phyloP scores from a whole-genome alignment of 192 early-diverging fungal genomes.

The Coemansia sp. region DNA sequence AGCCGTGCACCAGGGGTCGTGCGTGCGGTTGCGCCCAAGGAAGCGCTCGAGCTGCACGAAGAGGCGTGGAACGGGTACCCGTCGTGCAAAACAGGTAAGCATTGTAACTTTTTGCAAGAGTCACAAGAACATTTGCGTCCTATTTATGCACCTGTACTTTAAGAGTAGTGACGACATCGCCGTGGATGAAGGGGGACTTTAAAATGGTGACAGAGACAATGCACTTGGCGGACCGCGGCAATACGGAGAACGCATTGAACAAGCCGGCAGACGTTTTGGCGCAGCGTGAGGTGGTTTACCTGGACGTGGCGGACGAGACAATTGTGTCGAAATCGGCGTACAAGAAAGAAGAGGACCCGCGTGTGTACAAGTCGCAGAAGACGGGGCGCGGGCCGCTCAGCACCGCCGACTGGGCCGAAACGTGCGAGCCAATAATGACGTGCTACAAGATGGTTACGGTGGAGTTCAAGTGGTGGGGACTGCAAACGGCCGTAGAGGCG shows the following conservation, averaged over 20 bases:
- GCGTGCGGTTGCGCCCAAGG: constrained; percentile 62
- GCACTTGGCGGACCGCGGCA: constrained; percentile 70
- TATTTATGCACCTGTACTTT: neutral
- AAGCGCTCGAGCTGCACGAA: constrained; percentile 69
- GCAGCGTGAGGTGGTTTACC: constrained; percentile 63
- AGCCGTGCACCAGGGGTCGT: constrained; percentile 65
- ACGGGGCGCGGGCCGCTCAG: constrained; percentile 68
- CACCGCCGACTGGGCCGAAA: constrained; percentile 60
- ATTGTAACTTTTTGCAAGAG: neutral
- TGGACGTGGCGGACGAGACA: constrained; percentile 71
- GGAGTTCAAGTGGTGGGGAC: constrained; percentile 75
- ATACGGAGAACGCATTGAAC: constrained; percentile 66
- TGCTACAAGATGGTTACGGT: constrained; percentile 79
- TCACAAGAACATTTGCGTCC: too few species aligned
- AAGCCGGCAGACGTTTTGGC: constrained; percentile 49
- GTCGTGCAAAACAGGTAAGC: constrained; percentile 58
- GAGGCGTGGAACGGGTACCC: constrained; percentile 86
- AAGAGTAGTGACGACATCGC: constrained; percentile 55
- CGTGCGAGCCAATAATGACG: constrained; percentile 73
- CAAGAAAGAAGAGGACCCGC: constrained; percentile 67
- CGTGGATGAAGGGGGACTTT: constrained; percentile 71
- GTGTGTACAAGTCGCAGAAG: constrained; percentile 61
- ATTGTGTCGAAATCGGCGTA: constrained; percentile 56
- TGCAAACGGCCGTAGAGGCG: constrained; percentile 66
- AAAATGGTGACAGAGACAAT: constrained; percentile 73